Evolutionary conservation across 1,284 basidiomycete species (phyloP), one percentile per base, ranked within the genome.

Genomic region (Malassezia equina): DNA sequence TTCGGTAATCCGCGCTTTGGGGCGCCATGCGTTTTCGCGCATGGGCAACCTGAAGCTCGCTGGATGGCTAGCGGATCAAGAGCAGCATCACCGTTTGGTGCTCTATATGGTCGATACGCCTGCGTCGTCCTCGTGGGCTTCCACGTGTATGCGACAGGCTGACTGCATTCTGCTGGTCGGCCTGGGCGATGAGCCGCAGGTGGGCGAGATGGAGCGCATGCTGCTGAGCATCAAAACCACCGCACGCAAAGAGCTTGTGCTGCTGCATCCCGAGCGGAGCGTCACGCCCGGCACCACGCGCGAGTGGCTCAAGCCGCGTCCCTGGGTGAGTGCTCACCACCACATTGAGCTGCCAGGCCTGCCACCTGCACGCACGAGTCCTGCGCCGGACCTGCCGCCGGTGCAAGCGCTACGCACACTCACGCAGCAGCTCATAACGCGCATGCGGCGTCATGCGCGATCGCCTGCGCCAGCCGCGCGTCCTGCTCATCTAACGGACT

Each of bases 141-240:
- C 69, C 49, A 74, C 70, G 7, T 64, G 65, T 42, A 67, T 74
- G 24, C 62, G 70, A 17, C 72, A 90, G 83, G 94, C 94, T 12
- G 93, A 98, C 77, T 90, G 86, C 69, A 86, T 98, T 17, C 84
- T 99, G 80, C 83, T 98, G 19, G 86, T 98, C 31, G 90, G 90
- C n/a, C 71, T 75, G 46, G 78, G 76, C 11, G 88, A 93, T 62
- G 90, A 95, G 75, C 86, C 88, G 0, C 68, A 76, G 19, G 79
- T 89, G 17, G 90, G 90, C 23, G 90, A 95, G 77, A 93, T 89
- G 69, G 93, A 98, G 75, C 83, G 91, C 48, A 78, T 98, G 11
- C 63, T 80, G 7, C 77, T 98, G 43, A 81, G 90, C 6, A 85
- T 89, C 82, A 98, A 98, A 78, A 96, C 90, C 1, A 98, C 91